Base-by-base conservation (phyloP, 2,329 filamentous ascomycete genomes). In the Thielaviopsis populi region DNA sequence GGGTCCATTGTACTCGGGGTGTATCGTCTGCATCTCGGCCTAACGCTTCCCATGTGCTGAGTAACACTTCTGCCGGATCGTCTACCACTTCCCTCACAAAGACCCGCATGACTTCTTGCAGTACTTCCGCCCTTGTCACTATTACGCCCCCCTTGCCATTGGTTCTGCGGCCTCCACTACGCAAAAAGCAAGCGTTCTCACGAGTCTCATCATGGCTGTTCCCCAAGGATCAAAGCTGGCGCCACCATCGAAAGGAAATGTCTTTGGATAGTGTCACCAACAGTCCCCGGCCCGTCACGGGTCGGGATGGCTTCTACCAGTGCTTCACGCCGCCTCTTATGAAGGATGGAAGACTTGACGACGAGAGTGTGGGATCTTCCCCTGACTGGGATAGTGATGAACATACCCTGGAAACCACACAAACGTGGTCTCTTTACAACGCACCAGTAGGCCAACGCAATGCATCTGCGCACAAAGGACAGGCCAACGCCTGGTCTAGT, bases 181-280 rank as follows among this genome's bases (percentile, higher is more conserved):
- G 83, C 65, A 85, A 85, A 75, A 86, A 85, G 76, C 86, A 85
- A 69, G 84, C 83, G 0, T 85, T 86, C 69, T 83, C 82, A 10
- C 77, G 78, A 17, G 80, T 85, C 8, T 84, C 83, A 2, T 78
- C 72, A 68, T 85, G 83, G 82, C 74, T 85, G 30, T 82, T 80
- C 68, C 75, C 72, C 72, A 19, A 74, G 76, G 61, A 71, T 76
- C 61, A 63, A 61, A 50, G 46, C 59, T 59, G 60, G 56, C 24
- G 46, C 37, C 53, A 37, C 75, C 64, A 69, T 79, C 37, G 77
- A 81, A 66, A 27, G 13, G 40, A 17, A 2, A 41, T 56, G 17
- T 78, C 78, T 2, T 61, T 61, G 1, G 59, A 61, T 15, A 61
- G 59, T n/a, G 72, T 83, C 30, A 84, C 81, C 58, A 85, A 83